phyloP scores from a whole-genome alignment of 2,329 filamentous ascomycete species.

The Chalara sp. region DNA sequence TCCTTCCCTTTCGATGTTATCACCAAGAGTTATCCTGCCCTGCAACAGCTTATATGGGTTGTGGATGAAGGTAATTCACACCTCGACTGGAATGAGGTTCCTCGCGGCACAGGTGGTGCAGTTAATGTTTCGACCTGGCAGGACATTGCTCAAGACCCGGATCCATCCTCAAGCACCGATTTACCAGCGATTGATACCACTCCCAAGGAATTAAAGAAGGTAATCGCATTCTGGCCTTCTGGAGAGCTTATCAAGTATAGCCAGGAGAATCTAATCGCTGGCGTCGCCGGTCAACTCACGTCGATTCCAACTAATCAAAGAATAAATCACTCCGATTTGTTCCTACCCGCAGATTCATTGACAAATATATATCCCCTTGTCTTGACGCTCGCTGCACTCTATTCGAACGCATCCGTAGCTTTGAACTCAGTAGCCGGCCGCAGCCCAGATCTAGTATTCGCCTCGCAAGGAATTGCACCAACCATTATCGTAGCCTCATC shows the following conservation, averaged over 20 bases:
- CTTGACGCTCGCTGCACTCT: slow-evolving; percentile 76
- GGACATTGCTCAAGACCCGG: slow-evolving; percentile 70
- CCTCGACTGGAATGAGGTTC: slow-evolving; percentile 91
- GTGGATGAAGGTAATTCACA: slow-evolving; percentile 85
- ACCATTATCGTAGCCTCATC: slow-evolving; percentile 78
- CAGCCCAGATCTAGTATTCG: slow-evolving; percentile 63
- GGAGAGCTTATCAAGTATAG: slow-evolving; percentile 75
- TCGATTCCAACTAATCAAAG: slow-evolving; percentile 70
- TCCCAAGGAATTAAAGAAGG: slow-evolving; percentile 39
- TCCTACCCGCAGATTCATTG: slow-evolving; percentile 78
- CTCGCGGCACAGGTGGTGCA: slow-evolving; percentile 65
- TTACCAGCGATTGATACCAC: slow-evolving; percentile 58
- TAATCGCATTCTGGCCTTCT: slow-evolving; percentile 62
- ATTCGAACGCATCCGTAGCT: slow-evolving; percentile 75
- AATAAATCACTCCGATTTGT: slow-evolving; percentile 67
- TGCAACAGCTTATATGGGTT: slow-evolving; percentile 84
- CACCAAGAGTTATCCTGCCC: slow-evolving; percentile 57
- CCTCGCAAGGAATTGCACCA: slow-evolving; percentile 68
- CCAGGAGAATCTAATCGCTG: slow-evolving; percentile 81
- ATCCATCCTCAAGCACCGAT: slow-evolving; percentile 48
- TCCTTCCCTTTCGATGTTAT: slow-evolving; percentile 75
- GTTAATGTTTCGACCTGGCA: slow-evolving; percentile 90
- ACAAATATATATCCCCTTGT: slow-evolving; percentile 73
- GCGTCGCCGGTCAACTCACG: slow-evolving; percentile 68
- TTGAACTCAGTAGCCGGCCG: slow-evolving; percentile 81